phyloP scores from a whole-genome alignment of 2,329 filamentous ascomycete genomes.

The Herpotrichia juniperi region DNA sequence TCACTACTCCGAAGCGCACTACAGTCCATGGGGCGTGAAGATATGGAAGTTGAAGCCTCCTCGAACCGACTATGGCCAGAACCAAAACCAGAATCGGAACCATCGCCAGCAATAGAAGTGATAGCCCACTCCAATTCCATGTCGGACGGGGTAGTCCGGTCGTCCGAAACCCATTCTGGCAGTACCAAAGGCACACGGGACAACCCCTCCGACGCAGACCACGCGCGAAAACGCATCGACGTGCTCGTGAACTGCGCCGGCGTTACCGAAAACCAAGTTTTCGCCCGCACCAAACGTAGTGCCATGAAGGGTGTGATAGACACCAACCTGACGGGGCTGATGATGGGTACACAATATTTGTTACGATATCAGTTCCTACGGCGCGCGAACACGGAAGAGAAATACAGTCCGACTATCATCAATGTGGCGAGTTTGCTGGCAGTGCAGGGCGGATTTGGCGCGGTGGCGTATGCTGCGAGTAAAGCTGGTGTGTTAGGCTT shows the following conservation, averaged over 20 bases:
- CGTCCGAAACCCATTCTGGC: background rate
- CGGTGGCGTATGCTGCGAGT: conserved; percentile 75
- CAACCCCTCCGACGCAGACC: no score
- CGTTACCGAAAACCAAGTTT: conserved; percentile 67
- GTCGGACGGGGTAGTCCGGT: no score
- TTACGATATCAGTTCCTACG: conserved; percentile 41
- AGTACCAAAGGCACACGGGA: no score
- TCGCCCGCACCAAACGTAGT: conserved; percentile 60
- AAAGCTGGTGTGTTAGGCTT: conserved; percentile 81
- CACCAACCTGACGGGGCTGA: conserved; percentile 73
- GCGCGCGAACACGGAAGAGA: conserved; percentile 5
- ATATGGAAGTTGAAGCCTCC: background rate
- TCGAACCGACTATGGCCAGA: background rate
- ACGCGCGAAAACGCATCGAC: conserved; percentile 30
- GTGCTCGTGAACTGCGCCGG: conserved; percentile 83
- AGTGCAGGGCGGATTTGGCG: conserved; percentile 70
- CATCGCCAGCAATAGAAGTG: no score
- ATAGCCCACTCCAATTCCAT: no score
- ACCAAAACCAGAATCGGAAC: background rate
- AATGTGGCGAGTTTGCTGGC: conserved; percentile 82
- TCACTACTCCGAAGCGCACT: background rate
- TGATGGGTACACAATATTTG: conserved; percentile 64
- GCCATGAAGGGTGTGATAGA: conserved; percentile 65
- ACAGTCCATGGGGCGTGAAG: background rate
- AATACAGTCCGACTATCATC: conserved; percentile 65